A percentile compares a stretch with the other conserved stretches of the same genome.
phyloP scores from a whole-genome alignment of 306 rosid species.

The Sesbania bispinosa region DNA sequence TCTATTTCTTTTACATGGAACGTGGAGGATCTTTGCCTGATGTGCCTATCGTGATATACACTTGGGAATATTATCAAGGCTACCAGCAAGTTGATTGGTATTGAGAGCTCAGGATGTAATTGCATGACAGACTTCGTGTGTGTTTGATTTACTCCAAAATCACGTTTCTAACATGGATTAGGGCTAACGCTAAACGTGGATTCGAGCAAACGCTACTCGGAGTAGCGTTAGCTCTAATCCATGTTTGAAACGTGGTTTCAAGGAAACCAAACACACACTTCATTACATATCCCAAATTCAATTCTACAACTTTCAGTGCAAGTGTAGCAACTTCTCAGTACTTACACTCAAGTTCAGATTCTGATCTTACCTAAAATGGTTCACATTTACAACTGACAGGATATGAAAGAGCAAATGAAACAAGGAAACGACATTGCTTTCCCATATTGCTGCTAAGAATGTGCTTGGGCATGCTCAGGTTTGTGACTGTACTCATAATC shows the following conservation, averaged over 20 bases:
- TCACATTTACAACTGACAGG: conserved; percentile 13
- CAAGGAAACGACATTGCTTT: neutral
- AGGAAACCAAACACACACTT: too few species aligned
- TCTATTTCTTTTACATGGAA: neutral
- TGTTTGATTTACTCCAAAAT: too few species aligned
- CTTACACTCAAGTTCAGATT: conserved; percentile 3
- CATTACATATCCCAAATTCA: conserved; percentile 6
- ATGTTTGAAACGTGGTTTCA: too few species aligned
- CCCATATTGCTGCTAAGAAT: conserved; percentile 33
- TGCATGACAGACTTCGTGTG: too few species aligned
- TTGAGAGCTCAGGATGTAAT: neutral
- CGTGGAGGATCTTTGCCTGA: neutral
- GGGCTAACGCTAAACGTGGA: too few species aligned
- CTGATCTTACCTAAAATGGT: neutral
- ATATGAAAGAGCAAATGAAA: neutral
- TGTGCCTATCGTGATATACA: neutral
- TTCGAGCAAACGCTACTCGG: too few species aligned
- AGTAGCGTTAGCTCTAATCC: too few species aligned
- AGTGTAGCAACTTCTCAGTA: neutral
- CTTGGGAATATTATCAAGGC: neutral
- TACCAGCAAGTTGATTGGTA: neutral
- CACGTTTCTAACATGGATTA: too few species aligned
- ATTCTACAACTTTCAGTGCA: neutral
- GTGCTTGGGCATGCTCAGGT: conserved; percentile 89
- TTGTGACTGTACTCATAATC: conserved; percentile 92